Base-by-base conservation (phyloP, 345 rosid genomes). In the Camelina laxa region DNA sequence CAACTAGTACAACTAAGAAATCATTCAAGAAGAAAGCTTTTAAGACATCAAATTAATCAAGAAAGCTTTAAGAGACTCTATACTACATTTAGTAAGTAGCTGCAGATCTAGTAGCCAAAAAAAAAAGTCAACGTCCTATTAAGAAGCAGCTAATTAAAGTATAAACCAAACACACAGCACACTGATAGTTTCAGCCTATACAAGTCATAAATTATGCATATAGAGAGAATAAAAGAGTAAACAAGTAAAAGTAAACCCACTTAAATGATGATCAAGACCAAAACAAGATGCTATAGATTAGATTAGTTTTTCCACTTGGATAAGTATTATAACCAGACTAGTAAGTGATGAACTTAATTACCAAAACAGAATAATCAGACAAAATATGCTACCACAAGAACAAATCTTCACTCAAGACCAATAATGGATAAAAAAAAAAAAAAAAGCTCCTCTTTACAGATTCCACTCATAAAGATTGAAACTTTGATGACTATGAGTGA, bases 301-400 rank as follows among this genome's bases (percentile, higher is more conserved):
- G 69, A 68, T 68, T 60, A 21, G 14, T 19, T 60, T 19, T 22
- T 60, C 58, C 53, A 31, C 58, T 53, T 39, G 31, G 39, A 45
- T 15, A 74, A 55, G 48, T 35, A 61, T 21, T 38, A 50, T 21
- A 71, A 70, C 20, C 30, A 63, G 35, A 41, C 66, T 17, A 44
- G 42, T 35, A 36, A 72, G 66, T 62, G 55, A 30, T 39, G 53
- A 61, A 24, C 60, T 72, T 16, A 72, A 16, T 17, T 17, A 70
- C 24, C n/a, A 19, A 58, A 44, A 42, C 56, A 57, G 66, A 74
- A 74, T 74, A 74, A 58, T 74, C 73, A 59, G 78, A 74, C 39
- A 59, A 75, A 41, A 41, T 75, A 74, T 55, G 41, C 30, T 45
- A 15, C 12, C 30, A 45, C 20, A 41, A 60, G 69, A 75, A 54